Base-by-base conservation (phyloP, 192 early-diverging fungal species). In the Linnemannia zychae region DNA sequence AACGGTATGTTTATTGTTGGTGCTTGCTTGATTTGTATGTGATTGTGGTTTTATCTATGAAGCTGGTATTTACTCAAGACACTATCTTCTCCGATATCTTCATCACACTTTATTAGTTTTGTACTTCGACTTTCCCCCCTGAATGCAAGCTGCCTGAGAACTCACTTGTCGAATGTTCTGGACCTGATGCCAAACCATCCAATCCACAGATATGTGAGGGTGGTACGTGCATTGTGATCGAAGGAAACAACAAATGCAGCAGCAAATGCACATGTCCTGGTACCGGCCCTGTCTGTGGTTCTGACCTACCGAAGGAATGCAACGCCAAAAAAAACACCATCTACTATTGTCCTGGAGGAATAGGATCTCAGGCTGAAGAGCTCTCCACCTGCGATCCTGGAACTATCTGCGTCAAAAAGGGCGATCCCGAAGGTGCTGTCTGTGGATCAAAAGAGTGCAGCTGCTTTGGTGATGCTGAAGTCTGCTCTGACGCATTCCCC, bases 271-370 rank as follows among this genome's bases (percentile, higher is more conserved):
- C 60, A 3, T 67, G 74, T 18, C 74, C 74, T 50, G 63, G 37
- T 0, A 20, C 44, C 16, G 7, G 12, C 2, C 60, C 74, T 7
- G 65, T 76, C 1, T 76, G 74, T 31, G 65, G 74, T 22, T 67
- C 40, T 15, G 40, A 67, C 3, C 65, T 76, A 20, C 74, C 74
- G 1, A 18, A 5, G 13, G 63, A n/a, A 13, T 76, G 74, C 65
- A 76, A 76, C 40, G 74, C 74, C 47, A 50, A 76, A 7, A 28
- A 60, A 20, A 67, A 67, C 65, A 76, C 74, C 17, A 67, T 76
- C 28, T 76, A 76, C 34, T 15, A 60, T 50, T 76, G 75, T 34
- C 75, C 38, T 16, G 13, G 24, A 0, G 75, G 75, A 13, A 49
- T 20, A 6, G 75, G 48, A 7, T 48, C 75, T 48, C 28, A 67